These are phyloP conservation scores for Penicillium sp. DNA, from an alignment of 2,329 filamentous ascomycete species.

Conservation along the genomic window DNA sequence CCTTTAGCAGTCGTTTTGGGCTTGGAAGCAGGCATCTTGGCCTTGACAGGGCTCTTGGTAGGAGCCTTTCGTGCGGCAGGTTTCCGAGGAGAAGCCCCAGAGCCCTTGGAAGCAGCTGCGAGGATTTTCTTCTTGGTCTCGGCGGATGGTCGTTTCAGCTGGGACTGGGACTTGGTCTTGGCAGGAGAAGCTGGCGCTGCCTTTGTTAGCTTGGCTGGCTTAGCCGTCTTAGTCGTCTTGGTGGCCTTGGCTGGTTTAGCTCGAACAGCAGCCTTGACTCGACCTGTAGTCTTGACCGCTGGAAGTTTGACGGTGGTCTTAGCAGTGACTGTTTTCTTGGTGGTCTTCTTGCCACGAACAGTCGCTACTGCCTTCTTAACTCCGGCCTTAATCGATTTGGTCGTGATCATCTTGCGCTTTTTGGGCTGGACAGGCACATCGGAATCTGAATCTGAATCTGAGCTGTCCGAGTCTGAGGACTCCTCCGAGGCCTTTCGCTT, in stretches of 20 bases:
- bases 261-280: conserved; percentile 28
- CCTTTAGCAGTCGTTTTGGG: conserved; percentile 8
- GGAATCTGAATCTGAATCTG: background rate
- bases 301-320: conserved; percentile 31
- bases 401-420: conserved; percentile 29
- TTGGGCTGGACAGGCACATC: conserved; percentile 9
- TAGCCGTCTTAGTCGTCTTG: background rate
- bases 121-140: conserved; percentile 34
- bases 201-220: conserved; percentile 10
- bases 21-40: conserved; percentile 11
- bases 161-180: conserved; percentile 18
- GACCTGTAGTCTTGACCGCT: conserved; percentile 30
- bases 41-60: conserved; percentile 17
- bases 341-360: conserved; percentile 21
- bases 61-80: conserved; percentile 9
- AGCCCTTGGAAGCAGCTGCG: conserved; percentile 26
- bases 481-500: conserved; percentile 35
- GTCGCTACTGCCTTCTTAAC: conserved; percentile 29
- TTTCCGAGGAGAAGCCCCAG: conserved; percentile 12
- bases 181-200: conserved; percentile 18
- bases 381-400: conserved; percentile 35
- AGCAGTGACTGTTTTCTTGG: conserved; percentile 20
- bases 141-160: conserved; percentile 31
- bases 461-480: background rate
- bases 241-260: conserved; percentile 4